phyloP scores from a whole-genome alignment of 306 rosid genomes.

The Sicyos edulis region DNA sequence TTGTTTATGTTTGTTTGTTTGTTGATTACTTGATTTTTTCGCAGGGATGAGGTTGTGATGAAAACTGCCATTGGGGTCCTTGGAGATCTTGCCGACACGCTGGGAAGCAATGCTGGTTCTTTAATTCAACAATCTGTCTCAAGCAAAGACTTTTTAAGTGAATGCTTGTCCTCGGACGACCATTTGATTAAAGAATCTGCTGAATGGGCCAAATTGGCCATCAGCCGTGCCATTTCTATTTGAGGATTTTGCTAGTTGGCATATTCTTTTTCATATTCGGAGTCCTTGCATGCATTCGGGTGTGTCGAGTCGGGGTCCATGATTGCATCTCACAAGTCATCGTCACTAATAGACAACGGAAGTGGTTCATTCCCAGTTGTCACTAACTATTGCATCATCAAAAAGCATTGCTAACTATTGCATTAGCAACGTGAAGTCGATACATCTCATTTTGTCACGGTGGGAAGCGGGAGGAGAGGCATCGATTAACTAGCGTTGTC shows the following conservation, averaged over 20 bases:
- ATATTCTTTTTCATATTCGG: slow-evolving; percentile 26
- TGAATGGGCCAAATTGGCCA: slow-evolving; percentile 85
- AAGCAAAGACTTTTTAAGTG: slow-evolving; percentile 75
- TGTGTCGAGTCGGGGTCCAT: slow-evolving; percentile 63
- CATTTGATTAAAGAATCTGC: slow-evolving; percentile 80
- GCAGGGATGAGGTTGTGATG: slow-evolving; percentile 77
- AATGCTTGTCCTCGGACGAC: slow-evolving; percentile 77
- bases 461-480: too few relatives aligned
- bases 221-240: slow-evolving; percentile 67
- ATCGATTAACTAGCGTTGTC: neutral
- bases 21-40: too few relatives aligned
- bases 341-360: slow-evolving; percentile 35
- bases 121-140: slow-evolving; percentile 78
- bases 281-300: slow-evolving; percentile 72
- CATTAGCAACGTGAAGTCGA: slow-evolving; percentile 19
- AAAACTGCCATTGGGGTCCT: slow-evolving; percentile 90
- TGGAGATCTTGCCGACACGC: slow-evolving; percentile 86
- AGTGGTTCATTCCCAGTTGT: slow-evolving; percentile 23
- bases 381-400: slow-evolving; percentile 22
- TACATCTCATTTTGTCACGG: slow-evolving; percentile 14
- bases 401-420: slow-evolving; percentile 23
- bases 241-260: slow-evolving; percentile 38
- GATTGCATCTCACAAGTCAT: slow-evolving; percentile 63
- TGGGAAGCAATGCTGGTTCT: slow-evolving; percentile 61
- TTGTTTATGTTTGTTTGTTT: neutral